Conservation (phyloP, 2,329 filamentous ascomycete species). For the Sclerotinia glacialis region DNA sequence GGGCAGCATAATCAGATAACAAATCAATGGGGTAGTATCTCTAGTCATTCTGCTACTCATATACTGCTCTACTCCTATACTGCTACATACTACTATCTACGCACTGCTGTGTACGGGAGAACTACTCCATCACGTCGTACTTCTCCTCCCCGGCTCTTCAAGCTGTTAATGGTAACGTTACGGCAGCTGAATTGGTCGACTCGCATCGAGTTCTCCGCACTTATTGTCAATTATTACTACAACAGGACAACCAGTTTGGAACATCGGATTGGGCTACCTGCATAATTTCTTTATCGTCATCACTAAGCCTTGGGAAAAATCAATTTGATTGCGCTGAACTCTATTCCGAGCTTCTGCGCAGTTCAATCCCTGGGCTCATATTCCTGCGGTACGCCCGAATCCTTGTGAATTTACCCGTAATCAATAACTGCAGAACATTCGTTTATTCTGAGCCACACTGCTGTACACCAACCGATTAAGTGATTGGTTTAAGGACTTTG, state of each 20-base stretch:
- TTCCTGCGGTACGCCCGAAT: constrained; percentile 20
- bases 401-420: background rate
- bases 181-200: constrained; percentile 4
- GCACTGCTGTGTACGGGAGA: background rate
- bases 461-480: background rate
- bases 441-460: constrained; percentile 2
- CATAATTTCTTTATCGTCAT: constrained; percentile 26
- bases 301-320: background rate
- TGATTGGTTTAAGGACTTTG: background rate
- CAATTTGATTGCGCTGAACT: constrained; percentile 1
- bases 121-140: constrained; percentile 2
- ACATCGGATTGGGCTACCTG: constrained; percentile 9
- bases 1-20: constrained; percentile 1
- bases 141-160: background rate
- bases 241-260: constrained; percentile 8
- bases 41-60: background rate
- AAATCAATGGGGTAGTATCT: background rate
- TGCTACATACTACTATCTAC: background rate
- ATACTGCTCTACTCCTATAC: background rate
- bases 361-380: constrained; percentile 6
- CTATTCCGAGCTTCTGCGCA: constrained; percentile 17
- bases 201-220: constrained; percentile 13
- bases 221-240: constrained; percentile 14
- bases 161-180: constrained; percentile 16
- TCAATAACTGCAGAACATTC: background rate